Percentiles rank a stretch among this genome's conserved stretches.
phyloP scores from a whole-genome alignment of 106 monocot species.

The Cymbidium sinense region DNA sequence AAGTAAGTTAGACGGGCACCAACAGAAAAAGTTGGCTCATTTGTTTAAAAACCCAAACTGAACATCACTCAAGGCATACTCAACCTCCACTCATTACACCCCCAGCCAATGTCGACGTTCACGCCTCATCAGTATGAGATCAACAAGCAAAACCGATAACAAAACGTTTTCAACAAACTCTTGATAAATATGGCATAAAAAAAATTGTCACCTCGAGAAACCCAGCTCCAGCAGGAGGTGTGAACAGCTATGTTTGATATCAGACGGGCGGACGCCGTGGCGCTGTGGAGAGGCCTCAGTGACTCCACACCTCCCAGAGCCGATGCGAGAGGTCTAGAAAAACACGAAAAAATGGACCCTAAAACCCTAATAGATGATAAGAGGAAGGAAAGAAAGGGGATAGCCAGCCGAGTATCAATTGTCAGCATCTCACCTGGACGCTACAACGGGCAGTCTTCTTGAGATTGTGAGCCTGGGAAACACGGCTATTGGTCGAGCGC shows the following conservation, averaged over 20 bases:
- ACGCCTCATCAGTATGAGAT: too few relatives aligned
- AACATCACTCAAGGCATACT: too few relatives aligned
- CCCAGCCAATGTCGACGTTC: too few relatives aligned
- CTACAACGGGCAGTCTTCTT: constrained; percentile 11
- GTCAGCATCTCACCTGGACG: constrained; percentile 8
- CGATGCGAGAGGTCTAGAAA: constrained; percentile 25
- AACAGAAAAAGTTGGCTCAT: too few relatives aligned
- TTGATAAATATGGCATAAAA: neutral
- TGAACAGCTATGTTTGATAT: constrained; percentile 41
- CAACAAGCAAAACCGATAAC: too few relatives aligned
- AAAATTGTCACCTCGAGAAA: constrained; percentile 39
- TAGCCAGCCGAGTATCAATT: neutral
- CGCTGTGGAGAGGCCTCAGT: constrained; percentile 50
- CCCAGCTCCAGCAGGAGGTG: constrained; percentile 47
- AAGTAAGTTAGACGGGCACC: too few relatives aligned
- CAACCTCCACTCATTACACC: too few relatives aligned
- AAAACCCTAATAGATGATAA: too few relatives aligned
- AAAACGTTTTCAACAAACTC: neutral
- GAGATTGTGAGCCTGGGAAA: constrained; percentile 13
- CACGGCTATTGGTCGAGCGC: constrained; percentile 11
- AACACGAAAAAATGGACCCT: neutral
- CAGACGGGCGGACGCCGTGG: constrained; percentile 38
- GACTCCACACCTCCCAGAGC: constrained; percentile 26
- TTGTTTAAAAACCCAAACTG: too few relatives aligned
- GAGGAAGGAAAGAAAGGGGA: neutral